These are phyloP conservation scores for Sutorius eximius DNA, from an alignment of 1,284 basidiomycete genomes.

Conservation along the genomic window DNA sequence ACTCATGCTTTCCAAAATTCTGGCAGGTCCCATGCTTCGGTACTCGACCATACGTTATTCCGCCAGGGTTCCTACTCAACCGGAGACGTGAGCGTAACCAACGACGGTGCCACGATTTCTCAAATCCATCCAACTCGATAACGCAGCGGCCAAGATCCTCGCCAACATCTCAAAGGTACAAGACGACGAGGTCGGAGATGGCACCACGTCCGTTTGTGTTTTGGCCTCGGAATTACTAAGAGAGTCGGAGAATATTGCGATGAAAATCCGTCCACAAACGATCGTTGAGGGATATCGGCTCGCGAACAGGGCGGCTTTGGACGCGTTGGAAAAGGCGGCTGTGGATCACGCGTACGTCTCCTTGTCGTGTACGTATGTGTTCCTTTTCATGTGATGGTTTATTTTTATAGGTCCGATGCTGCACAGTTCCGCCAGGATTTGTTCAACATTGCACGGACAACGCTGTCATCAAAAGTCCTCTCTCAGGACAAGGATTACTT, in stretches of 20 bases:
- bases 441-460: constrained; percentile 96
- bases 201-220: constrained; percentile 94
- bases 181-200: constrained; percentile 99
- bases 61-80: too few relatives aligned
- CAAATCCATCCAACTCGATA: constrained; percentile 96
- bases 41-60: too few relatives aligned
- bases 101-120: constrained; percentile 99
- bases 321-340: constrained; percentile 80
- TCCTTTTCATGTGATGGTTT: background rate
- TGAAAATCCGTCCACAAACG: constrained; percentile 98
- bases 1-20: too few relatives aligned
- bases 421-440: constrained; percentile 84
- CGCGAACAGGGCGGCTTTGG: constrained; percentile 84
- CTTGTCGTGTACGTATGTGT: background rate
- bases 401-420: constrained; percentile 58
- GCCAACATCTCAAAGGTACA: constrained; percentile 99
- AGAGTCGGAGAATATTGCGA: constrained; percentile 94
- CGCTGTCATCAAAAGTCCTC: constrained; percentile 94
- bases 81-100: constrained; percentile 95
- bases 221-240: constrained; percentile 89
- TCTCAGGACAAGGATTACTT: constrained; percentile 99
- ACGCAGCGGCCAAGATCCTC: constrained; percentile 98
- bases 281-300: constrained; percentile 98
- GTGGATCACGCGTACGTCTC: constrained; percentile 78
- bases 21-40: too few relatives aligned